Evolutionary conservation across 2,329 filamentous ascomycete genomes (phyloP).

Genomic region (Xylaria digitata): DNA sequence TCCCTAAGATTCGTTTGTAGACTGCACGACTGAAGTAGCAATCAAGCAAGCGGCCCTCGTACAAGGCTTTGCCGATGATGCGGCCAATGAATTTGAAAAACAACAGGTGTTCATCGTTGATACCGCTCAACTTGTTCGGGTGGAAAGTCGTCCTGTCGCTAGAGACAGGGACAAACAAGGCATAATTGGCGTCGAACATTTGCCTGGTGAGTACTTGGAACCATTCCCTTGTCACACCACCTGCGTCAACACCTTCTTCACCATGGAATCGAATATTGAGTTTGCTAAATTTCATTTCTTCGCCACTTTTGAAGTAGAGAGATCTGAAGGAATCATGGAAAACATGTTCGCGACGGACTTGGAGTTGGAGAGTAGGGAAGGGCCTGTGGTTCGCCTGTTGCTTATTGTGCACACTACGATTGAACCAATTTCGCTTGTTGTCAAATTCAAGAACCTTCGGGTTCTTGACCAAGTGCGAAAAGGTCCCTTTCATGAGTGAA

Average conservation of each 20-base stretch:
- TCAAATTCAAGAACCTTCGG: constrained; percentile 99
- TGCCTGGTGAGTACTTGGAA: constrained; percentile 97
- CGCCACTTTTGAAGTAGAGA: constrained; percentile 95
- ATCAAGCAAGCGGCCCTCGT: constrained; percentile 94
- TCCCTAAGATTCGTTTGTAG: constrained; percentile 96
- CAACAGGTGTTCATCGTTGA: constrained; percentile 95
- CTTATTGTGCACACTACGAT: constrained; percentile 83
- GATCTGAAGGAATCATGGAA: constrained; percentile 99
- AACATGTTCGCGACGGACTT: constrained; percentile 91
- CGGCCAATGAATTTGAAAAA: constrained; percentile 99
- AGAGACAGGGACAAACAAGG: constrained; percentile 94
- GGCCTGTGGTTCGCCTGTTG: constrained; percentile 72
- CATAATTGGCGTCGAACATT: constrained; percentile 99
- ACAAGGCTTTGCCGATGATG: constrained; percentile 97
- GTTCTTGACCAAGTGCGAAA: constrained; percentile 95
- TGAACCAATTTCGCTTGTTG: constrained; percentile 99
- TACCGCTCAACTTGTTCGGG: constrained; percentile 90
- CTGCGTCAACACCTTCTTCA: constrained; percentile 97
- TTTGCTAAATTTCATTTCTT: constrained; percentile 99
- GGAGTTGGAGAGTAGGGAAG: constrained; percentile 80
- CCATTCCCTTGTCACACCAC: constrained; percentile 98
- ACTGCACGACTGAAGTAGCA: constrained; percentile 99
- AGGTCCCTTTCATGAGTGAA: constrained; percentile 98
- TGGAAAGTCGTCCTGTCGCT: constrained; percentile 99
- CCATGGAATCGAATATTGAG: constrained; percentile 97